Conservation (phyloP, 352 stramenopile genomes). For the Globisporangium cystogenes region DNA sequence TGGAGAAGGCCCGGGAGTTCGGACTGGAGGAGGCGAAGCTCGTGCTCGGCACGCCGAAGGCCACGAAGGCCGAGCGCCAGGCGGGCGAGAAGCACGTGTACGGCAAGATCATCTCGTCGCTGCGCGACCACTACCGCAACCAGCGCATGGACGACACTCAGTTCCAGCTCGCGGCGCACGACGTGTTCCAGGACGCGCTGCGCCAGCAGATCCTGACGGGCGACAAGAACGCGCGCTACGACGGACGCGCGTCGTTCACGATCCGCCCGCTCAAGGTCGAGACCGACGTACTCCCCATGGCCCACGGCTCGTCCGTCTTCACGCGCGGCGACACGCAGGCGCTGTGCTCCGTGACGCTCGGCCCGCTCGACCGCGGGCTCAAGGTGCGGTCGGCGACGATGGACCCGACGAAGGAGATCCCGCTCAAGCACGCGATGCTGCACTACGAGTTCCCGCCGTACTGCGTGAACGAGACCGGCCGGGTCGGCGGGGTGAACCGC, state of each 20-base stretch:
- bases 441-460: slow-evolving; percentile 99
- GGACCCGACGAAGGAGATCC: slow-evolving; percentile 32
- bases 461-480: slow-evolving; percentile 94
- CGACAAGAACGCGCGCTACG: slow-evolving; percentile 65
- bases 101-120: slow-evolving; percentile 55
- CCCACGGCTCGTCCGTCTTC: slow-evolving; percentile 88
- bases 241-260: slow-evolving; percentile 76
- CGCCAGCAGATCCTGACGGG: slow-evolving; percentile 52
- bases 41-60: slow-evolving; percentile 24
- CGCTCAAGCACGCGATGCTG: slow-evolving; percentile 89
- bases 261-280: slow-evolving; percentile 87
- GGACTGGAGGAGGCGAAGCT: slow-evolving; percentile 38
- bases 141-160: slow-evolving; percentile 34
- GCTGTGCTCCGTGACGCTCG: slow-evolving; percentile 87
- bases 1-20: slow-evolving; percentile 49
- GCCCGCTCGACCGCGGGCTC: slow-evolving; percentile 69
- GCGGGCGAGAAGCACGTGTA: slow-evolving; percentile 64
- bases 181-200: slow-evolving; percentile 71
- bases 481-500: slow-evolving; percentile 77
- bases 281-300: slow-evolving; percentile 82
- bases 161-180: slow-evolving; percentile 67
- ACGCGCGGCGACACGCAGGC: slow-evolving; percentile 86
- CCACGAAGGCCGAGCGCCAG: slow-evolving; percentile 58
- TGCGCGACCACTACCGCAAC: slow-evolving; percentile 44
- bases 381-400: slow-evolving; percentile 55